These are phyloP conservation scores for Artomyces pyxidatus DNA, from an alignment of 768 basidiomycete genomes.

Conservation along the genomic window DNA sequence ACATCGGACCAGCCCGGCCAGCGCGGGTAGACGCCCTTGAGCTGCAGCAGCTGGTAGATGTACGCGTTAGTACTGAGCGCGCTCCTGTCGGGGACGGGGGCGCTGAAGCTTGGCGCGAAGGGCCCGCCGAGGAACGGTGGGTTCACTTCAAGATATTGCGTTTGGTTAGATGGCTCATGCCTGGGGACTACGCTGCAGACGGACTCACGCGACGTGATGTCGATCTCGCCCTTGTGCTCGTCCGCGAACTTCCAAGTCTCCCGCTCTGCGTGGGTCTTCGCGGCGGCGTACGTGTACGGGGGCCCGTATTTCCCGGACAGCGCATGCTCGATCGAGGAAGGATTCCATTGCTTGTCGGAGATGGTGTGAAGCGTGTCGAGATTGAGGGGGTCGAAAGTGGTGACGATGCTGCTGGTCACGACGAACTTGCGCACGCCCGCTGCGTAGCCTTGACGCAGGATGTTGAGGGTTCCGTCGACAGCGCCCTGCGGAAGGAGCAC, in stretches of 20 bases:
- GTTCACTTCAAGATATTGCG: background rate
- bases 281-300: background rate
- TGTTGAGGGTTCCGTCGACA: background rate
- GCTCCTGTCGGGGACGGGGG: background rate
- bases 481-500: too few relatives aligned
- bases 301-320: background rate
- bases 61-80: background rate
- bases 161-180: too few relatives aligned
- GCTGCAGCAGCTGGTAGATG: background rate
- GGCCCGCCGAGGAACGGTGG: background rate
- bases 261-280: background rate
- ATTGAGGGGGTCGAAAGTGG: background rate
- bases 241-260: background rate
- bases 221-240: background rate
- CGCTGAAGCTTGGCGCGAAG: background rate
- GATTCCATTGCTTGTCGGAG: background rate
- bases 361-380: background rate
- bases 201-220: background rate
- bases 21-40: background rate
- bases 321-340: background rate
- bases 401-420: background rate
- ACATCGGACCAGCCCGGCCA: slow-evolving; percentile 1
- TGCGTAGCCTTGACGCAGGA: background rate
- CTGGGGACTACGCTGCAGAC: too few relatives aligned
- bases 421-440: background rate